Base-by-base conservation (phyloP, 805 yeast genomes). In the Wickerhamiella occidentalis region DNA sequence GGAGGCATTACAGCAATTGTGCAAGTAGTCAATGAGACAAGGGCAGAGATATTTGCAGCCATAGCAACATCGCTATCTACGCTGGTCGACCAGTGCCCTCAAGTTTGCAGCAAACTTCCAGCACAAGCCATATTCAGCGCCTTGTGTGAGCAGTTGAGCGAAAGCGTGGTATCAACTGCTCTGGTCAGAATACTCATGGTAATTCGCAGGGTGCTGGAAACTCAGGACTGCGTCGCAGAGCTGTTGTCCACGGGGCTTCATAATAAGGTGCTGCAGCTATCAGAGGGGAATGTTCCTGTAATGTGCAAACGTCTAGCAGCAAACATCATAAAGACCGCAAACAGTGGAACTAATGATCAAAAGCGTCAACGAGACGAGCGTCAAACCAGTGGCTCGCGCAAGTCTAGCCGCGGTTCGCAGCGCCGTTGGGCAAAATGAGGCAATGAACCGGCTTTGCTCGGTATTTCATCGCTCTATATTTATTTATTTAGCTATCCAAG, bases 171-270 rank as follows among this genome's bases (percentile, higher is more conserved):
- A 2, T 40, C 48, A 11, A 49, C 49, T 2, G 36, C 49, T 4
- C 49, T 49, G n/a, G 52, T 49, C 2, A 40, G 41, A 3, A 38
- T 49, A 3, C 44, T 49, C 7, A 46, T 28, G 46, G 45, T 49
- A 2, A 25, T 40, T 9, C 33, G 49, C 11, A 19, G 35, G 12
- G 23, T 45, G 6, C 30, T 49, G 23, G 42, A 40, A 9, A 30
- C 43, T 11, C 49, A 43, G 15, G 13, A 40, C 11, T 40, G 41
- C 15, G 44, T 35, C 3, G 11, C 17, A 1, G 46, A 44, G 19
- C 23, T 49, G 3, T n/a, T 19, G 22, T 19, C 33, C 11, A 35
- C 48, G n/a, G 51, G 51, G 1, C 40, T 49, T 12, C 11, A 19
- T n/a, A 23, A 17, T 3, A 15, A 42, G 11, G 26, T 49, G n/a